Percentiles rank a stretch among this genome's conserved stretches.
phyloP scores from a whole-genome alignment of 164 flowering plant species.

The Chimonanthus salicifolius region DNA sequence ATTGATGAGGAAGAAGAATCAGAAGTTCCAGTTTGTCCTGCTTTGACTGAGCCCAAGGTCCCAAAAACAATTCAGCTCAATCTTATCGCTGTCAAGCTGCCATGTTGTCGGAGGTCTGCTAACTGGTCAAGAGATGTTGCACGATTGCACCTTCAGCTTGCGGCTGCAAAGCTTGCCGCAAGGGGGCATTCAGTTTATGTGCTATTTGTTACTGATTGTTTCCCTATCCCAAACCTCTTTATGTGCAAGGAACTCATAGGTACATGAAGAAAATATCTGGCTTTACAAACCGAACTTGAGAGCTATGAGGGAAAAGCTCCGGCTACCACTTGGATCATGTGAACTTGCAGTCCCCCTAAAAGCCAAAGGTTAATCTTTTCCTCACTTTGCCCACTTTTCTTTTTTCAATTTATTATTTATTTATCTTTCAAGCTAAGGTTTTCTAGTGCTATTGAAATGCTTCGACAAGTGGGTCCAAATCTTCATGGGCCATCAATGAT shows the following conservation, averaged over 20 bases:
- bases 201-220: conserved; percentile 45
- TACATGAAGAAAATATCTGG: conserved; percentile 37
- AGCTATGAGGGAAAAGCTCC: conserved; percentile 35
- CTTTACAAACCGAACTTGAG: conserved; percentile 39
- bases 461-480: no score
- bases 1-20: conserved; percentile 63
- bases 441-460: no score
- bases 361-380: conserved; percentile 30
- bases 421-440: no score
- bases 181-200: conserved; percentile 32
- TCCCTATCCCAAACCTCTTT: conserved; percentile 54
- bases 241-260: conserved; percentile 49
- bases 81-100: conserved; percentile 57
- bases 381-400: not conserved
- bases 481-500: no score
- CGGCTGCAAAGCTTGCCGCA: conserved; percentile 49
- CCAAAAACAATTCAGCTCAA: conserved; percentile 29
- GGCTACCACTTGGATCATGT: conserved; percentile 57
- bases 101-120: conserved; percentile 26
- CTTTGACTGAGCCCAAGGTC: conserved; percentile 12
- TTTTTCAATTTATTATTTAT: no score
- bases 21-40: conserved; percentile 29
- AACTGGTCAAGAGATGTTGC: conserved; percentile 62
- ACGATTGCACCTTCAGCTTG: conserved; percentile 55
- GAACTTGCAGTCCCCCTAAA: conserved; percentile 48